A percentile compares a stretch with the other conserved stretches of the same genome.
phyloP scores from a whole-genome alignment of 2,329 filamentous ascomycete species.

The Penicillium sp. region DNA sequence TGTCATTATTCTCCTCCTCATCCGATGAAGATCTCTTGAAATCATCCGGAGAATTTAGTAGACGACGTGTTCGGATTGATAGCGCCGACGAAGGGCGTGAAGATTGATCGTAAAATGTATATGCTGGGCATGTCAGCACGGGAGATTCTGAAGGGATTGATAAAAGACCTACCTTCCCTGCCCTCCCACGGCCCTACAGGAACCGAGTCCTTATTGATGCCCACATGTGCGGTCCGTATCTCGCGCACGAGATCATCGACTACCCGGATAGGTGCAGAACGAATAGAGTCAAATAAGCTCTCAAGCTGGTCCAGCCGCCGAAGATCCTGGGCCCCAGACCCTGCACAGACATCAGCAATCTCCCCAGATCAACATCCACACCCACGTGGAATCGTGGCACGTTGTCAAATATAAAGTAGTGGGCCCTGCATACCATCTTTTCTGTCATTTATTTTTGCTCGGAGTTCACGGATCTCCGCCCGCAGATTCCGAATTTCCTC shows the following conservation, averaged over 20 bases:
- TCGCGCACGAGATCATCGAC: constrained; percentile 33
- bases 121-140: constrained; percentile 12
- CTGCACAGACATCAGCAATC: constrained; percentile 10
- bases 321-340: constrained; percentile 18
- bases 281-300: constrained; percentile 35
- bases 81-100: constrained; percentile 7
- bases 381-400: neutral
- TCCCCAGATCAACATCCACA: neutral
- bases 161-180: constrained; percentile 22
- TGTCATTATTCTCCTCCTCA: constrained; percentile 17
- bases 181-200: constrained; percentile 26
- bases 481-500: constrained; percentile 38
- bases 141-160: neutral
- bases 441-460: constrained; percentile 24
- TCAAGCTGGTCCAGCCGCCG: constrained; percentile 33
- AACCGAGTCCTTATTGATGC: constrained; percentile 16
- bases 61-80: constrained; percentile 8
- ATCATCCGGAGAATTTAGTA: constrained; percentile 2
- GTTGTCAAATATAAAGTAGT: neutral
- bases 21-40: constrained; percentile 15
- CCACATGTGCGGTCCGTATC: constrained; percentile 26
- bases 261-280: constrained; percentile 29
- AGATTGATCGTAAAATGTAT: constrained; percentile 13
- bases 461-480: constrained; percentile 34
- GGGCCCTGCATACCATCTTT: constrained; percentile 21